Conservation (phyloP, 495 filamentous ascomycete species). For the Tuber magnatum region DNA sequence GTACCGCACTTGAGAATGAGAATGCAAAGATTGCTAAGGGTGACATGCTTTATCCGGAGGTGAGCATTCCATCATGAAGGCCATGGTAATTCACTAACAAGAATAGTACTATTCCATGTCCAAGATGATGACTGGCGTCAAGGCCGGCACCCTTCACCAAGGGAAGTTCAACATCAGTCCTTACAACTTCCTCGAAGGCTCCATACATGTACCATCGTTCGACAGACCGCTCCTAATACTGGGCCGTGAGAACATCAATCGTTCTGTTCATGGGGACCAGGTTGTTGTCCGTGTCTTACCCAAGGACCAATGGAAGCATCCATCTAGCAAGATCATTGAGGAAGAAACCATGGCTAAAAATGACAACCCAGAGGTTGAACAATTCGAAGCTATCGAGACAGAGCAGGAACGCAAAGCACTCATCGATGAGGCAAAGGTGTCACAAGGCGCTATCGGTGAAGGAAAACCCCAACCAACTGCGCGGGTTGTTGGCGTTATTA, state of each 20-base stretch:
- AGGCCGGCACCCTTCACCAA: constrained; percentile 79
- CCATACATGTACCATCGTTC: constrained; percentile 80
- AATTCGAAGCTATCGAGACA: constrained; percentile 63
- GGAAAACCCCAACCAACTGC: constrained; percentile 84
- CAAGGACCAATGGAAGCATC: constrained; percentile 91
- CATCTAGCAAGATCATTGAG: constrained; percentile 89
- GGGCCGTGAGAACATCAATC: constrained; percentile 94
- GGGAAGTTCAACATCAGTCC: constrained; percentile 92
- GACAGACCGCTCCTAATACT: constrained; percentile 79
- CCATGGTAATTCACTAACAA: not conserved
- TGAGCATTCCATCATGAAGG: constrained; percentile 4
- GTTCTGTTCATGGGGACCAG: constrained; percentile 79
- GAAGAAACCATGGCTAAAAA: constrained; percentile 88
- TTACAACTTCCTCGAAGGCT: constrained; percentile 94
- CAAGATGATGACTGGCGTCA: constrained; percentile 90
- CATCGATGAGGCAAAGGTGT: constrained; percentile 81
- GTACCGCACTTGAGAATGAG: constrained; percentile 60
- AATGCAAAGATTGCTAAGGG: constrained; percentile 56
- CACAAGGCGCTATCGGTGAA: constrained; percentile 69
- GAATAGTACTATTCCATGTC: constrained; percentile 72
- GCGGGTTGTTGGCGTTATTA: constrained; percentile 82
- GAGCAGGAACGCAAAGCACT: constrained; percentile 78
- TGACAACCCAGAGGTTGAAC: constrained; percentile 76
- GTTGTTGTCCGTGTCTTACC: constrained; percentile 89
- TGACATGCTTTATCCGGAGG: constrained; percentile 63